Evolutionary conservation across 2,329 filamentous ascomycete species (phyloP).

Genomic region (Sporothrix variecibatus): DNA sequence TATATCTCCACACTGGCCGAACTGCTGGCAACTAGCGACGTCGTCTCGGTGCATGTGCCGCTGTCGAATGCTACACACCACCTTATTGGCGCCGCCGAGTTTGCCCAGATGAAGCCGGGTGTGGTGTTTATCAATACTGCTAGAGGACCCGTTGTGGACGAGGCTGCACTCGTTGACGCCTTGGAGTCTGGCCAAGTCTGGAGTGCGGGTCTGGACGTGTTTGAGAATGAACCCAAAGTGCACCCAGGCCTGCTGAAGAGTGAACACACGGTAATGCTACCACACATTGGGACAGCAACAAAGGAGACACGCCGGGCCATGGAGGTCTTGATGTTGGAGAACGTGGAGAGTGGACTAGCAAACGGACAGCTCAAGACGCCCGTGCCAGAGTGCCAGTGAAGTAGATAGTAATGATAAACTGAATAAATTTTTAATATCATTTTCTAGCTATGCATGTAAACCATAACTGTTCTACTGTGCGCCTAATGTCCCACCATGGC

Average conservation of each 20-base stretch:
- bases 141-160: conserved; percentile 53
- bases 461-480: no score
- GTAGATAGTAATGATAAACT: background rate
- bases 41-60: conserved; percentile 54
- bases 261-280: conserved; percentile 70
- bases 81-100: conserved; percentile 45
- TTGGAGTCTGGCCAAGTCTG: conserved; percentile 47
- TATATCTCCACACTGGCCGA: conserved; percentile 37
- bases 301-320: conserved; percentile 51
- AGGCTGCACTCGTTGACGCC: conserved; percentile 50
- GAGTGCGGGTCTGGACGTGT: conserved; percentile 54
- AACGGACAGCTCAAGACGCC: background rate
- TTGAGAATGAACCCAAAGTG: conserved; percentile 58
- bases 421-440: background rate
- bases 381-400: conserved; percentile 25
- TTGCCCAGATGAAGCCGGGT: conserved; percentile 52
- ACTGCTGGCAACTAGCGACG: conserved; percentile 50
- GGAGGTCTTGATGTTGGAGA: conserved; percentile 20
- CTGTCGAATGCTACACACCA: conserved; percentile 40
- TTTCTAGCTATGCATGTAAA: background rate
- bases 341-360: conserved; percentile 33
- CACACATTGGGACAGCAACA: conserved; percentile 85
- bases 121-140: conserved; percentile 57
- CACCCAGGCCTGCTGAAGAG: conserved; percentile 72
- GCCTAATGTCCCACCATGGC: no score